Evolutionary conservation across 768 basidiomycete genomes (phyloP), one percentile per base, ranked within the genome.

Genomic region (Daedaleopsis nitida): DNA sequence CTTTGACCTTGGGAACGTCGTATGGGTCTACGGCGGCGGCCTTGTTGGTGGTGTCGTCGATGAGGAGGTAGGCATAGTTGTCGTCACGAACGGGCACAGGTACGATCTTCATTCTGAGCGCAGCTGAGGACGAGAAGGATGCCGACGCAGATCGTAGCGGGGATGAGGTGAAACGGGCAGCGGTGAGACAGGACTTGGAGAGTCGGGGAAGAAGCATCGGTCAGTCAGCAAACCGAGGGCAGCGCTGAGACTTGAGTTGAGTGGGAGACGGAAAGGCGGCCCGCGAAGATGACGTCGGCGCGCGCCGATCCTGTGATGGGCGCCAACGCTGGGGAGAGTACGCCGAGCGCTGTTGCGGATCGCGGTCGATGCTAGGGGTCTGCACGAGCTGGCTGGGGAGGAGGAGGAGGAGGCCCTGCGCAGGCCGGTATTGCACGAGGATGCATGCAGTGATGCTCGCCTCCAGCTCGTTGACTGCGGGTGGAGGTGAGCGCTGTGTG

Each of bases 21-120:
- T 81, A 94, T 0, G 89, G 86, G 72, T 95, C 94, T 60, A 96
- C 82, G 0, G 85, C 89, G 0, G 91, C 91, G 1, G 93, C 92
- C 57, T 81, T 82, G 56, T 82, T 84, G 5, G 85, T 80, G 1
- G 76, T 65, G 54, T 87, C 82, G 74, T 93, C 92, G 61, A 94
- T 76, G 75, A 94, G 76, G 17, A 94, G 80, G 71, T 94, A 94
- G 11, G 92, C 89, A 67, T 94, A 94, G 72, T 95, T 95, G 73
- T 94, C 92, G 34, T 83, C 74, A 63, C 87, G 83, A 57, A 92
- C 89, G 38, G 88, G 92, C 3, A 95, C 84, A 3, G 92, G 86
- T 14, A 94, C 76, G 70, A 95, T 78, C 65, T 82, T 84, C 93
- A 95, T 94, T 43, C 58, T 73, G 60, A 37, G 51, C 34, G 55